phyloP scores from a whole-genome alignment of 805 yeast genomes.

The Brettanomyces bruxellensis region DNA sequence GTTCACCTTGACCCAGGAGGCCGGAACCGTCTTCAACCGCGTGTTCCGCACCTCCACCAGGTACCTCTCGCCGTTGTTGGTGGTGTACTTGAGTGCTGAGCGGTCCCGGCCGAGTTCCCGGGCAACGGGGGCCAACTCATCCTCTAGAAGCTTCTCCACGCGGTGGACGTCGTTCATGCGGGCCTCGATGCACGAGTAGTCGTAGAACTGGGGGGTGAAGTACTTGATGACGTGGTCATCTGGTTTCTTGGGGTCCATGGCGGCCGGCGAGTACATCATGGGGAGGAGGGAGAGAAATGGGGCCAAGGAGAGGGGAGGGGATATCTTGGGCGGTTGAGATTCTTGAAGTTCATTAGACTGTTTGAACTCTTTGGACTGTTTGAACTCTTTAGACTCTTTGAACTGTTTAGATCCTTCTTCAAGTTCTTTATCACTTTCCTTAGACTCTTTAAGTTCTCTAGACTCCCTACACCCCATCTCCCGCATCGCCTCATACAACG shows the following conservation, averaged over 20 bases:
- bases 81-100: constrained; percentile 46
- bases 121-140: constrained; percentile 43
- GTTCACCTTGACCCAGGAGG: constrained; percentile 68
- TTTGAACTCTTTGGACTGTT: no score
- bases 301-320: constrained; percentile 5
- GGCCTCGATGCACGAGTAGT: constrained; percentile 24
- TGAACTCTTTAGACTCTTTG: no score
- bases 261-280: constrained; percentile 45
- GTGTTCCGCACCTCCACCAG: constrained; percentile 66
- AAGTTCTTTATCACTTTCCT: no score
- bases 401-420: no score
- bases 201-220: constrained; percentile 36
- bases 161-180: constrained; percentile 33
- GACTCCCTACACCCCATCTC: background rate
- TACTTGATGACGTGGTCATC: constrained; percentile 26
- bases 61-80: constrained; percentile 58
- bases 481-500: constrained; percentile 13
- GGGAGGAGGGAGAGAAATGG: constrained; percentile 28
- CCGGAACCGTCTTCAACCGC: constrained; percentile 50
- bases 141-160: constrained; percentile 38
- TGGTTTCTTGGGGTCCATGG: constrained; percentile 40
- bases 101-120: constrained; percentile 32
- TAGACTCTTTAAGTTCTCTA: background rate
- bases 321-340: no score
- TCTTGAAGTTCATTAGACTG: background rate